Conservation (phyloP, 495 filamentous ascomycete species). For the Penicillium ochrochloron region DNA sequence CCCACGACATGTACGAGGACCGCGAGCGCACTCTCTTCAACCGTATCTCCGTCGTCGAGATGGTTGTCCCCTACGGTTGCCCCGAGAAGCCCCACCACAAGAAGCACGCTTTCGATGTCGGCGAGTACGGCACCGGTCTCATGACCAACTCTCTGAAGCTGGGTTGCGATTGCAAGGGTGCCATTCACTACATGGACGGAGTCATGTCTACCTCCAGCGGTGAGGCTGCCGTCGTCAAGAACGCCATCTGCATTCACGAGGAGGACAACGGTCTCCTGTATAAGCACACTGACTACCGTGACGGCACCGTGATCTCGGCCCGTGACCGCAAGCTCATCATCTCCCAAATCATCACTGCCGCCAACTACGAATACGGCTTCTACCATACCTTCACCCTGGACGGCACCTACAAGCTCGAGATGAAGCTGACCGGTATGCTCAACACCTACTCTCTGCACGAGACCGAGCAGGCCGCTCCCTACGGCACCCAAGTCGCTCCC, state of each 20-base stretch:
- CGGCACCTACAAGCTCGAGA: constrained; percentile 90
- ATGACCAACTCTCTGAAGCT: constrained; percentile 92
- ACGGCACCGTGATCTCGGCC: constrained; percentile 84
- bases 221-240: constrained; percentile 79
- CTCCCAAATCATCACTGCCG: constrained; percentile 93
- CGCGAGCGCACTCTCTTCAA: constrained; percentile 82
- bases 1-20: constrained; percentile 85
- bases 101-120: constrained; percentile 93
- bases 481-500: constrained; percentile 52
- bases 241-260: constrained; percentile 97
- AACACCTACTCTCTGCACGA: constrained; percentile 62
- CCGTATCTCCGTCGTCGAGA: constrained; percentile 90
- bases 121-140: constrained; percentile 93
- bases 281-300: constrained; percentile 96
- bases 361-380: constrained; percentile 96
- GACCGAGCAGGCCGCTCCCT: constrained; percentile 50
- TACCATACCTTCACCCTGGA: constrained; percentile 96
- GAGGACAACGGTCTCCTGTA: constrained; percentile 93
- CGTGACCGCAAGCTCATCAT: constrained; percentile 86
- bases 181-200: constrained; percentile 89
- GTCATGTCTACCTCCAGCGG: constrained; percentile 84
- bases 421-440: constrained; percentile 93
- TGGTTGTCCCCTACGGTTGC: constrained; percentile 96
- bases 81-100: constrained; percentile 91
- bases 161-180: constrained; percentile 94